These are phyloP conservation scores for Eremothecium cymbalariae DNA, from an alignment of 1,139 yeast genomes.

Conservation along the genomic window DNA sequence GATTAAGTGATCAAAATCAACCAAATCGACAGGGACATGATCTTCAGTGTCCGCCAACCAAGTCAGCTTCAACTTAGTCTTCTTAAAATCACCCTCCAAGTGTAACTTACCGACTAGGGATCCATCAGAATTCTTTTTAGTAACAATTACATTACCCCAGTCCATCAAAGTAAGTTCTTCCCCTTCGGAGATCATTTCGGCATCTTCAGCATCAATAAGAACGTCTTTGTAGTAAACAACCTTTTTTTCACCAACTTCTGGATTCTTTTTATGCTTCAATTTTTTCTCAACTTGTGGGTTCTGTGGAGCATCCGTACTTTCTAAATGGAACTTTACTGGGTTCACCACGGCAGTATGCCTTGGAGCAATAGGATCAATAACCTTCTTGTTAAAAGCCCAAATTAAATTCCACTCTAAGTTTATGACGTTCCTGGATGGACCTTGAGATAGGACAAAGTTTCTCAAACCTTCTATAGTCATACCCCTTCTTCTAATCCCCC, in stretches of 20 bases:
- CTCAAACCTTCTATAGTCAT: conserved; percentile 96
- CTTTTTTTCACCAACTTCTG: conserved; percentile 79
- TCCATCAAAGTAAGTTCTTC: conserved; percentile 97
- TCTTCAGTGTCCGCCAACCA: conserved; percentile 87
- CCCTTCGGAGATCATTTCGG: conserved; percentile 55
- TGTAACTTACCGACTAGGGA: conserved; percentile 73
- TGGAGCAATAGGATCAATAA: conserved; percentile 93
- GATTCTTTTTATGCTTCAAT: conserved; percentile 94
- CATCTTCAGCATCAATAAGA: conserved; percentile 86
- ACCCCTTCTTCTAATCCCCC: conserved; percentile 99
- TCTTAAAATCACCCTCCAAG: conserved; percentile 95
- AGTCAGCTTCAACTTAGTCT: conserved; percentile 89
- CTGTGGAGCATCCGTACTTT: conserved; percentile 55
- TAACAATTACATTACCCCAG: conserved; percentile 92
- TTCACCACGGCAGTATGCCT: conserved; percentile 79
- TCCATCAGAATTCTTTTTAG: conserved; percentile 58
- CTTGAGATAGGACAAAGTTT: conserved; percentile 87
- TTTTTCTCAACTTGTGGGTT: conserved; percentile 56
- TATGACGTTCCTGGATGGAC: conserved; percentile 93
- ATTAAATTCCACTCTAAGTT: conserved; percentile 94
- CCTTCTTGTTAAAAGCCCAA: conserved; percentile 95
- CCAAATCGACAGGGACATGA: conserved; percentile 63
- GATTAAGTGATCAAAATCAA: conserved; percentile 91
- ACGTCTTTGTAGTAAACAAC: conserved; percentile 59
- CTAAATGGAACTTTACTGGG: conserved; percentile 57